These are phyloP conservation scores for Solanum lycopersicoides DNA, from an alignment of 257 asterid genomes.

Conservation along the genomic window DNA sequence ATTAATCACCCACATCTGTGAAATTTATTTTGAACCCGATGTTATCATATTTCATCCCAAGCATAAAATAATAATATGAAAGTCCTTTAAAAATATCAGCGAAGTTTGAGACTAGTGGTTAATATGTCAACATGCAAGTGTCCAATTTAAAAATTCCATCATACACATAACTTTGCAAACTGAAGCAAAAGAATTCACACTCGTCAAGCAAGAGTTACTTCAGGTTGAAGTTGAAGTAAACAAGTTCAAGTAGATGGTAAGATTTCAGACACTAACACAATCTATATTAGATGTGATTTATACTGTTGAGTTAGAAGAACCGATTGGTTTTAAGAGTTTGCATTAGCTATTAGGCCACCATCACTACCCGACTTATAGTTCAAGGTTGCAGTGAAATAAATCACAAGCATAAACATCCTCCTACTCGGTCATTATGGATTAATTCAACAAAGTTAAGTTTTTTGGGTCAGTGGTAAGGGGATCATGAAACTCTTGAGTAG, in stretches of 20 bases:
- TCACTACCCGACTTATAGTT: background rate
- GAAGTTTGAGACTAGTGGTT: background rate
- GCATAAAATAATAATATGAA: background rate
- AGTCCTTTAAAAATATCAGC: background rate
- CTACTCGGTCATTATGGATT: background rate
- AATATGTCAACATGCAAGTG: background rate
- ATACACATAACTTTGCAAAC: background rate
- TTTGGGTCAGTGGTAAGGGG: background rate
- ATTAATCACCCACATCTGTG: constrained; percentile 70
- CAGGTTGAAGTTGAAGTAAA: background rate
- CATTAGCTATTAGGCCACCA: background rate
- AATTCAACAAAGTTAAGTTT: background rate
- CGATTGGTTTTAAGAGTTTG: background rate
- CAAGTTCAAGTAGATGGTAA: background rate
- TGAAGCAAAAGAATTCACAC: background rate
- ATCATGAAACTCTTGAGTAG: background rate
- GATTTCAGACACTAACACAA: background rate
- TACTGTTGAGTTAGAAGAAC: background rate
- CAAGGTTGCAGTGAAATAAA: background rate
- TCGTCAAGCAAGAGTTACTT: background rate
- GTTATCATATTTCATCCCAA: background rate
- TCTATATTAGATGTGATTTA: background rate
- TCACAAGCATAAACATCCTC: background rate
- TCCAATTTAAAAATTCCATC: background rate
- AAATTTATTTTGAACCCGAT: background rate